Conservation (phyloP, 352 stramenopile genomes). For the Thraustochytrium sp. region DNA sequence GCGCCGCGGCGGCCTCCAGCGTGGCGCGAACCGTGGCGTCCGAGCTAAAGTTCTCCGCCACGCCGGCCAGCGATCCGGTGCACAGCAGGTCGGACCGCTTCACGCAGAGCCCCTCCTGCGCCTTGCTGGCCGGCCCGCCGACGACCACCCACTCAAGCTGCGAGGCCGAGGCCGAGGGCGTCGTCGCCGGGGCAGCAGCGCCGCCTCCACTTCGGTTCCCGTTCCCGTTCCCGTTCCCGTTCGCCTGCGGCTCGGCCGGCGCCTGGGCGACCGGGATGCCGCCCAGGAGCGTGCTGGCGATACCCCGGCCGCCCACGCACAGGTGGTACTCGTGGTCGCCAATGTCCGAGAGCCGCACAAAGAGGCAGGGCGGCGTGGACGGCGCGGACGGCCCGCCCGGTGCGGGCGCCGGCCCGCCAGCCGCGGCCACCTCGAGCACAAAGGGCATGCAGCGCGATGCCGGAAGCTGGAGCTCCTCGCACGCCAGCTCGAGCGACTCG, state of each 20-base stretch:
- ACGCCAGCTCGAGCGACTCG: constrained; percentile 13
- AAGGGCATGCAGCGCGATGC: background rate
- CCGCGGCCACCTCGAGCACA: background rate
- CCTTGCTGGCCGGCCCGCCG: background rate
- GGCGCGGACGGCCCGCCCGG: background rate
- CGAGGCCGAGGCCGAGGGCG: background rate
- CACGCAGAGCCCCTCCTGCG: background rate
- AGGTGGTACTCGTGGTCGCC: constrained; percentile 12
- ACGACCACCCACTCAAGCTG: constrained; percentile 23
- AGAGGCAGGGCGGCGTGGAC: background rate
- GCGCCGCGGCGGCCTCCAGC: background rate
- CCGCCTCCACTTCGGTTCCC: background rate
- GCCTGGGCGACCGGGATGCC: background rate
- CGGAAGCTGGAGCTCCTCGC: background rate
- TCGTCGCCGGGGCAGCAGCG: background rate
- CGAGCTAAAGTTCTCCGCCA: constrained; percentile 38
- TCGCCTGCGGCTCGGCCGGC: background rate
- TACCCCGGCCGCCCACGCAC: background rate
- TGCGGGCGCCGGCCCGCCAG: background rate
- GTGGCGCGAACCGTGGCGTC: background rate
- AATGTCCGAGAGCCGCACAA: background rate
- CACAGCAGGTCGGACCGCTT: background rate
- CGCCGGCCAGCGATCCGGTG: background rate
- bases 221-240: background rate
- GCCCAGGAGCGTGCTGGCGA: background rate